These are phyloP conservation scores for Parachaetomium inaequale DNA, from an alignment of 495 filamentous ascomycete genomes.

Conservation along the genomic window DNA sequence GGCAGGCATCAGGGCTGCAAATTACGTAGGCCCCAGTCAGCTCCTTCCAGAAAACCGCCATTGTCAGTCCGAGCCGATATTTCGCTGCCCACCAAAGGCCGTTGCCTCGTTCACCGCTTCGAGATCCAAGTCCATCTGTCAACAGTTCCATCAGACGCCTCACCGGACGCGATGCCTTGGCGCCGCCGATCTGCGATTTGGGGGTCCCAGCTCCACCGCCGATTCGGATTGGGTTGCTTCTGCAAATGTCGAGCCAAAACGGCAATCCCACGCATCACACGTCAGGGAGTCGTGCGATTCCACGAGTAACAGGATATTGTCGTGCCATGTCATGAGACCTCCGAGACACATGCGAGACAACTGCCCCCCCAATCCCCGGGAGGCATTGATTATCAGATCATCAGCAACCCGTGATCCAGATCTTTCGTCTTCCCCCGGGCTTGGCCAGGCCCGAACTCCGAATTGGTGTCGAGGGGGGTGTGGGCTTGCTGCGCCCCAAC, in stretches of 20 bases:
- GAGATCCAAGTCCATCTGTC: not conserved
- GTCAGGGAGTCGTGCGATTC: not conserved
- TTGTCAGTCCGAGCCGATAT: not conserved
- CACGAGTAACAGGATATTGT: not conserved
- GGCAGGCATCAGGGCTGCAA: conserved; percentile 13
- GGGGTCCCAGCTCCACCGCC: conserved; percentile 6
- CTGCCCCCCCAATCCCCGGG: not conserved
- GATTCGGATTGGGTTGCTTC: conserved; percentile 14
- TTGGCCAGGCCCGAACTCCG: conserved; percentile 8
- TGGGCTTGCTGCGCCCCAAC: conserved; percentile 1
- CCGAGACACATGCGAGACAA: not conserved
- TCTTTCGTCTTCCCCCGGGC: conserved; percentile 5
- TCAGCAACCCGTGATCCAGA: conserved; percentile 5
- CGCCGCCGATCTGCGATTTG: conserved; percentile 23
- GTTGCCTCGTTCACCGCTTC: not conserved
- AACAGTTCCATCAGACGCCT: not conserved
- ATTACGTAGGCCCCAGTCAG: conserved; percentile 5
- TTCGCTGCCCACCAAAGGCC: not conserved
- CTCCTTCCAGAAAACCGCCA: not conserved
- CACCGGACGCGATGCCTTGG: conserved; percentile 19
- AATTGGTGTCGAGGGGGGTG: not conserved
- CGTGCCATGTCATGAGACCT: not conserved
- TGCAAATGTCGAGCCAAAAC: conserved; percentile 2
- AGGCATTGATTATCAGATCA: conserved; percentile 16
- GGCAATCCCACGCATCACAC: not conserved